Evolutionary conservation across 257 asterid species (phyloP), one percentile per base, ranked within the genome.

Genomic region (Dorcoceras hygrometricum): DNA sequence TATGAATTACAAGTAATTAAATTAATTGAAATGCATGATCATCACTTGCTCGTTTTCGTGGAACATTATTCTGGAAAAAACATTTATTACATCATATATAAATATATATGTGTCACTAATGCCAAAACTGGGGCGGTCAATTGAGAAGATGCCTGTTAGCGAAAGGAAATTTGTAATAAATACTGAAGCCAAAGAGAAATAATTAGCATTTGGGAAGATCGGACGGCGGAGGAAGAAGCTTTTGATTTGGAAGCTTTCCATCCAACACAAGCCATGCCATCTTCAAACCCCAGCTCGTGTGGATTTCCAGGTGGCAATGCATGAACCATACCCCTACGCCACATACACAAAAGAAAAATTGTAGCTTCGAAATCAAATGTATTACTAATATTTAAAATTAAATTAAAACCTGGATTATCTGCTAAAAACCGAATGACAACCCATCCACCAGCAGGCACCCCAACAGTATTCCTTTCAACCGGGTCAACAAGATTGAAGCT

Each of bases 351-450:
- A n/a, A n/a, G n/a, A n/a, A n/a, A n/a, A n/a, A n/a, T n/a, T n/a
- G n/a, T n/a, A n/a, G n/a, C n/a, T n/a, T n/a, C n/a, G n/a, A n/a
- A n/a, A n/a, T n/a, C n/a, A n/a, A n/a, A n/a, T n/a, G n/a, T n/a
- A n/a, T n/a, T n/a, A n/a, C n/a, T n/a, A n/a, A n/a, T n/a, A n/a
- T n/a, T n/a, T n/a, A n/a, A n/a, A n/a, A n/a, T n/a, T n/a, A n/a
- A n/a, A n/a, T n/a, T n/a, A n/a, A n/a, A n/a, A 86, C 90, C 95
- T 76, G 95, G 95, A 82, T 84, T 87, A 24, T 87, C 87, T 0
- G 90, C 87, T 6, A 81, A 65, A 70, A 87, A 84, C 3, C 89
- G 75, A 28, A 87, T 82, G 36, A 86, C 90, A 67, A 80, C 86
- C 95, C 95, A 84, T 5, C 95, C 95, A 8, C 89, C 90, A 2